These are phyloP conservation scores for Cryphonectria japonica DNA, from an alignment of 2,329 filamentous ascomycete species.

Conservation along the genomic window DNA sequence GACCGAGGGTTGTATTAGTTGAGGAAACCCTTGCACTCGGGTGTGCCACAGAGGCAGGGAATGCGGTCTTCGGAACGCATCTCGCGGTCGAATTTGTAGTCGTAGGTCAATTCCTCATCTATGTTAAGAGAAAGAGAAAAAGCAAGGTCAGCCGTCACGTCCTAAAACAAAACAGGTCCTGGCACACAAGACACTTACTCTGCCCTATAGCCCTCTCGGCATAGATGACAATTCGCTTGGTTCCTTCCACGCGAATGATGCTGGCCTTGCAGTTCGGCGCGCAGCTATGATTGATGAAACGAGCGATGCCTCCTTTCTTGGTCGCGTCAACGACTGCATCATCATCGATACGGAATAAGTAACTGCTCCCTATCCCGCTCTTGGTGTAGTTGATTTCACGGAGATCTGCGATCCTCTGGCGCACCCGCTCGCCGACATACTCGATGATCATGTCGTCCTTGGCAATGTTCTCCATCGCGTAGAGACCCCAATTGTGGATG, in stretches of 20 bases:
- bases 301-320: conserved; percentile 95
- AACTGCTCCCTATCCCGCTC: conserved; percentile 95
- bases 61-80: conserved; percentile 94
- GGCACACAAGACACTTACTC: conserved; percentile 63
- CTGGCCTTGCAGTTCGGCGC: conserved; percentile 98
- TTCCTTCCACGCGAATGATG: conserved; percentile 98
- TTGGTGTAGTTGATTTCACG: conserved; percentile 90
- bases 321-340: conserved; percentile 97
- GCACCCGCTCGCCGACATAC: conserved; percentile 96
- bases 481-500: conserved; percentile 98
- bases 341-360: conserved; percentile 97
- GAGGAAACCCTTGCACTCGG: conserved; percentile 97
- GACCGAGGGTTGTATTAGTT: conserved; percentile 63
- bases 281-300: conserved; percentile 99
- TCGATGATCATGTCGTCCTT: conserved; percentile 99
- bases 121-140: conserved; percentile 32
- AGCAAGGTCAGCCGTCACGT: conserved; percentile 33
- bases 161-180: neutral
- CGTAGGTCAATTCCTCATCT: conserved; percentile 99
- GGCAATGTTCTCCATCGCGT: conserved; percentile 95
- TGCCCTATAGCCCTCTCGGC: conserved; percentile 91
- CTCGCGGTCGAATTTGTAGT: conserved; percentile 99
- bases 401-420: conserved; percentile 96
- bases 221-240: conserved; percentile 98
- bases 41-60: conserved; percentile 93